Base-by-base conservation (phyloP, 306 rosid genomes). In the Oxytropis ochrocephala region DNA sequence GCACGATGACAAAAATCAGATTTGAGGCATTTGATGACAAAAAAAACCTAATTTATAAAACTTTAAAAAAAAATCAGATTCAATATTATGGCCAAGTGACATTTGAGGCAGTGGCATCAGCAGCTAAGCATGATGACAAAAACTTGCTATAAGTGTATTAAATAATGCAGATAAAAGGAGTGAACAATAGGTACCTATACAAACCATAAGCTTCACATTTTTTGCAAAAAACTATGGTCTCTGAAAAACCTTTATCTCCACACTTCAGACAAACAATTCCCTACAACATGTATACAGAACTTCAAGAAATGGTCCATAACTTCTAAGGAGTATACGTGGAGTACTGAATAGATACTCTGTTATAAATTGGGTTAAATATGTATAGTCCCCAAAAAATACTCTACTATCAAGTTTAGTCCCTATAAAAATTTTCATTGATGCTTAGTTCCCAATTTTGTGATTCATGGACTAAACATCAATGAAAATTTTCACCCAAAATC, bases 231-330 rank as follows among this genome's bases (percentile, higher is more conserved):
- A 67, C 77, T 58, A 83, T 42, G 0, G 72, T 12, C 79, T 72
- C 84, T 2, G 29, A 19, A 52, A 52, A 71, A 60, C 86, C 86
- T 47, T 3, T 11, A 19, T 73, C 27, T 1, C 84, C 81, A 61
- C 86, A 83, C 3, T 17, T 42, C 62, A 79, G 71, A 79, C 86
- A 83, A 62, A 79, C 79, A 67, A 62, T 21, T 24, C 48, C 84
- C 86, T 83, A 51, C 63, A 71, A 66, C 17, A 70, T 5, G 56
- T 16, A 46, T 14, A 39, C 4, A 51, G 1, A 58, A 19, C 39
- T 29, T 46, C 11, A 63, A 44, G 27, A 69, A 69, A 56, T 18
- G 62, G 42, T 33, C 59, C 72, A 56, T 16, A 60, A 60, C 43
- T 69, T 3, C n/a, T n/a, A n/a, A n/a, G n/a, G n/a, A n/a, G n/a